Evolutionary conservation across 2,329 filamentous ascomycete genomes (phyloP), one percentile per base, ranked within the genome.

Genomic region (Monascus ruber): DNA sequence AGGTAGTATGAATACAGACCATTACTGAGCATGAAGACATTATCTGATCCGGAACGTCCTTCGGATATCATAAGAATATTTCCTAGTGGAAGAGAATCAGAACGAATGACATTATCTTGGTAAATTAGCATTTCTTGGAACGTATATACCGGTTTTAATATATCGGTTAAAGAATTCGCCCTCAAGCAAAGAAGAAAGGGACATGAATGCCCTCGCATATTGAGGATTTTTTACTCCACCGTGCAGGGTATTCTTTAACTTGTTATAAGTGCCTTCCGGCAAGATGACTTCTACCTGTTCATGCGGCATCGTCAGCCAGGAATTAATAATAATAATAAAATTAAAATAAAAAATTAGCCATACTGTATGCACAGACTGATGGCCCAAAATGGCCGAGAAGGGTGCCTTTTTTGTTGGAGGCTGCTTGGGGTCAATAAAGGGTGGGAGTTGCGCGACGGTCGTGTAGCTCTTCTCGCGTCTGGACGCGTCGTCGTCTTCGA

Each of bases 11-110:
- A 5, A 36, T 6, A 45, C 58, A 37, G 66, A 76, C 86, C 87
- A 48, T 85, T 74, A 41, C 66, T 71, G 1, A 96, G 64, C 0
- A 74, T 74, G 56, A 85, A 89, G 2, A 81, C 70, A 49, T 83
- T 84, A 52, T 88, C 82, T 2, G 80, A 71, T 2, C 77, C 79
- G 5, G 73, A 67, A 27, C 74, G 73, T 8, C 86, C 87, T 58
- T 88, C 76, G 0, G 88, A 94, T 2, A 94, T 72, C 82, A 96
- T 85, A 49, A 85, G 61, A 36, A 93, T 68, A 54, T 86, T 80
- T 4, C 85, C 85, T 87, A 10, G 42, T 2, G 10, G 26, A 17
- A 24, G 2, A 6, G 40, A 44, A 41, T 36, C 36, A 44, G 36
- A 29, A 31, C 24, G 5, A n/a, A 29, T 10, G 28, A 29, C 6